Conservation (phyloP, 345 rosid genomes). For the Gossypium rotundifolium region DNA sequence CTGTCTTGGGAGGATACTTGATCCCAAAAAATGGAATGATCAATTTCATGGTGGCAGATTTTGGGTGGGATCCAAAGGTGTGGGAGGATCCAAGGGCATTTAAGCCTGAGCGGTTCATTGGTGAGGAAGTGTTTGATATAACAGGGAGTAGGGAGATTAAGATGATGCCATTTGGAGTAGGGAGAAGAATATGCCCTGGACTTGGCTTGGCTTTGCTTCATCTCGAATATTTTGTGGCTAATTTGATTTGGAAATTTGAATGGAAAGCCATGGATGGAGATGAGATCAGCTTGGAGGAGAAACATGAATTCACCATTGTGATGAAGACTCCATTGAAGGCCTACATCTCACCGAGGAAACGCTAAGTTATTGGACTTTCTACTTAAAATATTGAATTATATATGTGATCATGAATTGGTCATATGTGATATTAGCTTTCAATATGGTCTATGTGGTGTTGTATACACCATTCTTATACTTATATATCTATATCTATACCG, state of each 20-base stretch:
- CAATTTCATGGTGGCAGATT: slow-evolving; percentile 17
- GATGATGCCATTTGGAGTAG: background rate
- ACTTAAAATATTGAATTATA: background rate
- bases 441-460: no score
- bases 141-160: slow-evolving; percentile 11
- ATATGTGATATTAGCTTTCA: no score
- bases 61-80: slow-evolving; percentile 12
- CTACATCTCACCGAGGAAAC: background rate
- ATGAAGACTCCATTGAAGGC: slow-evolving; percentile 9
- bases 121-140: background rate
- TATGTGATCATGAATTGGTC: no score
- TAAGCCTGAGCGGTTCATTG: slow-evolving; percentile 18
- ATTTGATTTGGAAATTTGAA: slow-evolving; percentile 27
- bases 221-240: slow-evolving; percentile 36
- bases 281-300: slow-evolving; percentile 16
- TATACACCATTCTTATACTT: background rate
- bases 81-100: slow-evolving; percentile 19
- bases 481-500: no score
- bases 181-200: slow-evolving; percentile 18
- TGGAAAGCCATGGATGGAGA: slow-evolving; percentile 26
- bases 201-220: slow-evolving; percentile 25
- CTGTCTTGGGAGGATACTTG: slow-evolving; percentile 3
- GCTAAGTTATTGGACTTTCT: background rate
- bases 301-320: slow-evolving; percentile 22
- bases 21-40: slow-evolving; percentile 10